Conservation (phyloP, 2,329 filamentous ascomycete genomes). For the Amylocarpus encephaloides region DNA sequence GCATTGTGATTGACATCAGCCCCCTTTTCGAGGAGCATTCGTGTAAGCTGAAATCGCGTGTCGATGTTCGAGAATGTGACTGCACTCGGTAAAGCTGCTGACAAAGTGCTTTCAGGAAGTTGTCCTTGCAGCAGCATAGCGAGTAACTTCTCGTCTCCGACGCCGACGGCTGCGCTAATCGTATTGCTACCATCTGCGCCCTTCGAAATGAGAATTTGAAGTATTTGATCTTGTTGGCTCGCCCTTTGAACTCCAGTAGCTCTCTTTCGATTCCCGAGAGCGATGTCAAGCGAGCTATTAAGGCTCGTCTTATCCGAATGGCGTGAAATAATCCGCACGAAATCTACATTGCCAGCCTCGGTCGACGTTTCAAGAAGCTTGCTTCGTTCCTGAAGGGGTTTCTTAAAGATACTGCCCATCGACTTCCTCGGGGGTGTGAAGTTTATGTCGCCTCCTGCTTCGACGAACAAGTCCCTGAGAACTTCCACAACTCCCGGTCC, state of each 20-base stretch:
- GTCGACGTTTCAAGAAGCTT: neutral
- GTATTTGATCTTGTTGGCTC: constrained; percentile 1
- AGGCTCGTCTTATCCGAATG: constrained; percentile 4
- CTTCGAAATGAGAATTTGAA: neutral
- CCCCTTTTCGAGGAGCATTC: constrained; percentile 5
- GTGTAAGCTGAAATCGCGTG: neutral
- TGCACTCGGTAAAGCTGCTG: constrained; percentile 2
- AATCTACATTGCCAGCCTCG: constrained; percentile 1
- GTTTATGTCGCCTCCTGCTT: constrained; percentile 1
- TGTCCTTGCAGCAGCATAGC: constrained; percentile 3
- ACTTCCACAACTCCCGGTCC: constrained; percentile 9
- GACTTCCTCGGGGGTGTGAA: constrained; percentile 2
- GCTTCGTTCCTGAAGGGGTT: neutral
- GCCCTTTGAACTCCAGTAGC: neutral
- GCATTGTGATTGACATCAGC: constrained; percentile 4
- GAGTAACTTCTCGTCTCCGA: constrained; percentile 1
- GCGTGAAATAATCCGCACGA: constrained; percentile 1
- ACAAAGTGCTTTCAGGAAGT: neutral
- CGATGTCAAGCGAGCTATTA: constrained; percentile 4
- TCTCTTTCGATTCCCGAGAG: constrained; percentile 1
- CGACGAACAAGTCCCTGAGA: neutral
- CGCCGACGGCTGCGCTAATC: constrained; percentile 4
- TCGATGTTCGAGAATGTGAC: neutral
- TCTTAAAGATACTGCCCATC: constrained; percentile 2
- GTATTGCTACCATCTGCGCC: constrained; percentile 6